These are phyloP conservation scores for Arthromyces matolae DNA, from an alignment of 768 basidiomycete species.

Conservation along the genomic window DNA sequence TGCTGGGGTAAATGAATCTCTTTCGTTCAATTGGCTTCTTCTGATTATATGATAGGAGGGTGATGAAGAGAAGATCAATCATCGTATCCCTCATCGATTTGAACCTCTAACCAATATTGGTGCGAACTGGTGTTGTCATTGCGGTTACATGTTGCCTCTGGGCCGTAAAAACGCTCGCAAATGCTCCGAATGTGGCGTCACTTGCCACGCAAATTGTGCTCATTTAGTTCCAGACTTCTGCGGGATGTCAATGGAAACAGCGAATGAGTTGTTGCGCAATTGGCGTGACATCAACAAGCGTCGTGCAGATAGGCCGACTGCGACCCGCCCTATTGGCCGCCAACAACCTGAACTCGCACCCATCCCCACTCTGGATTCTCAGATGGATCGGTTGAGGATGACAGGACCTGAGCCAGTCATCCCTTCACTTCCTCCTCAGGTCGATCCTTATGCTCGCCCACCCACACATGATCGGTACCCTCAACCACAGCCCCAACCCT, in stretches of 20 bases:
- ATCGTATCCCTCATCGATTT: conserved; percentile 98
- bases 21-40: not conserved
- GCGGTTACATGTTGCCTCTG: conserved; percentile 95
- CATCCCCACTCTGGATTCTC: conserved; percentile 31
- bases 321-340: conserved; percentile 32
- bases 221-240: conserved; percentile 99
- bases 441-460: conserved; percentile 34
- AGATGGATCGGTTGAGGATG: conserved; percentile 48
- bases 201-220: conserved; percentile 95
- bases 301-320: conserved; percentile 48
- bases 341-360: conserved; percentile 29
- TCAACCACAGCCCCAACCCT: conserved; percentile 25
- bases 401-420: conserved; percentile 34
- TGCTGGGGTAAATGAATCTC: conserved; percentile 69
- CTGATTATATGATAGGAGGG: conserved; percentile 57
- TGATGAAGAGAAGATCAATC: conserved; percentile 98
- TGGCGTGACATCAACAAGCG: conserved; percentile 86
- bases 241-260: conserved; percentile 99
- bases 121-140: conserved; percentile 99
- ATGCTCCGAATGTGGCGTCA: conserved; percentile 94
- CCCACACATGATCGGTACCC: conserved; percentile 36
- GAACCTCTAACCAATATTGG: conserved; percentile 95
- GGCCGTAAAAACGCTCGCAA: conserved; percentile 95
- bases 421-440: conserved; percentile 21
- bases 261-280: conserved; percentile 86